Base-by-base conservation (phyloP, 768 basidiomycete genomes). In the Suillus variegatus region DNA sequence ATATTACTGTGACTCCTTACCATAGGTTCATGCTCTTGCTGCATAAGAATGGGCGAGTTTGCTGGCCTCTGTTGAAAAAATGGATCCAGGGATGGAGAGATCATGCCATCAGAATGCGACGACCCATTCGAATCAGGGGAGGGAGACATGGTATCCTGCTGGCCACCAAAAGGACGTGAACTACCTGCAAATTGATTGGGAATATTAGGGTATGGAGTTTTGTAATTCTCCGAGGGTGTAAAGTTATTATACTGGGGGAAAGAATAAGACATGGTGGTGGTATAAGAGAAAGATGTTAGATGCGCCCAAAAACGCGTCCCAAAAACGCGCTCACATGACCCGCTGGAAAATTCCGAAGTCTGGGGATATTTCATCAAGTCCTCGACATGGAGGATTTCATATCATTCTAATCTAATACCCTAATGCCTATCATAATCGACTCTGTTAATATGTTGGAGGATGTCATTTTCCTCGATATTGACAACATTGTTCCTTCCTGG, bases 201-300 rank as follows among this genome's bases (percentile, higher is more conserved):
- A 2, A 49, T 49, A 49, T 49, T 22, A 49, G n/a, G n/a, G 47
- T 22, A 51, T 25, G 22, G 22, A 4, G 49, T 51, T 51, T 25
- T 3, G 35, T 63, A 67, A 63, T 63, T 67, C 60, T 70, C 64
- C 64, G 62, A 46, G 9, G 25, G 49, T 51, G 49, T 51, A 51
- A 51, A 51, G 25, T 28, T 10, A 51, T 51, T 51, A 51, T 51
- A 51, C 49, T 51, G 49, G 49, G 49, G 49, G 2, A 51, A 51
- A 51, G 49, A 51, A 28, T 28, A 51, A 51, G 49, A 51, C 49
- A 51, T 28, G 28, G 28, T 51, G 49, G 49, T 51, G 49, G 49
- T 51, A 51, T 51, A 51, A 51, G 49, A 51, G 14, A 51, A 51
- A 51, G 22, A 51, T 14, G 5, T 25, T 25, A 13, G n/a, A 51